phyloP scores from a whole-genome alignment of 129 eudicot species.

The Artemisia argyi region DNA sequence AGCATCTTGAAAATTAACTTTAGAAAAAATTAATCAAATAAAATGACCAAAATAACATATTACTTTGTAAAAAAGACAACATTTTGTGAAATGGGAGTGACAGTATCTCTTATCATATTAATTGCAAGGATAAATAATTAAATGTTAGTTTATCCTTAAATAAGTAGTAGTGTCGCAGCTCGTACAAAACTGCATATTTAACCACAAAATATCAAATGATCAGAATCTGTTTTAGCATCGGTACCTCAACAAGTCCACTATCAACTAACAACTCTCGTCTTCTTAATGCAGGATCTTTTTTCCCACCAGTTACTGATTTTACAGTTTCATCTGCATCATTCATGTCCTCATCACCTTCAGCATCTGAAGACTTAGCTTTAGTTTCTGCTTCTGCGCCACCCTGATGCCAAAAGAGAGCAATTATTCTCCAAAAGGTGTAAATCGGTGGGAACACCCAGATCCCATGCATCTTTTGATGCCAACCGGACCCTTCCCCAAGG shows the following conservation, averaged over 20 bases:
- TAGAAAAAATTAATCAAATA: too few relatives aligned
- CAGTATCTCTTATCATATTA: too few relatives aligned
- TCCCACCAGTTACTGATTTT: slow-evolving; percentile 54
- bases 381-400: slow-evolving; percentile 36
- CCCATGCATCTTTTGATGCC: too few relatives aligned
- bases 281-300: slow-evolving; percentile 72
- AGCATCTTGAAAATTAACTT: too few relatives aligned
- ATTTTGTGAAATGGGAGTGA: too few relatives aligned
- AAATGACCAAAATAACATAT: too few relatives aligned
- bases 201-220: background rate
- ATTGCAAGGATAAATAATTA: too few relatives aligned
- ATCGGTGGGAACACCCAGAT: too few relatives aligned
- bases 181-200: background rate
- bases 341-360: slow-evolving; percentile 29
- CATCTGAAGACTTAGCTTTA: too few relatives aligned
- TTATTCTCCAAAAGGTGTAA: too few relatives aligned
- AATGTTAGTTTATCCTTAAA: background rate
- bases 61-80: too few relatives aligned
- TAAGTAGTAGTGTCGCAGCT: background rate
- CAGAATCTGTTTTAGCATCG: background rate
- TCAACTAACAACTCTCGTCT: slow-evolving; percentile 77
- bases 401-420: slow-evolving; percentile 27
- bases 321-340: slow-evolving; percentile 38
- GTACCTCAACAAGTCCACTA: slow-evolving; percentile 91
- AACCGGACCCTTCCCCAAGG: too few relatives aligned